Evolutionary conservation across 192 early-diverging fungal species (phyloP).

Genomic region (Umbelopsis sp.): DNA sequence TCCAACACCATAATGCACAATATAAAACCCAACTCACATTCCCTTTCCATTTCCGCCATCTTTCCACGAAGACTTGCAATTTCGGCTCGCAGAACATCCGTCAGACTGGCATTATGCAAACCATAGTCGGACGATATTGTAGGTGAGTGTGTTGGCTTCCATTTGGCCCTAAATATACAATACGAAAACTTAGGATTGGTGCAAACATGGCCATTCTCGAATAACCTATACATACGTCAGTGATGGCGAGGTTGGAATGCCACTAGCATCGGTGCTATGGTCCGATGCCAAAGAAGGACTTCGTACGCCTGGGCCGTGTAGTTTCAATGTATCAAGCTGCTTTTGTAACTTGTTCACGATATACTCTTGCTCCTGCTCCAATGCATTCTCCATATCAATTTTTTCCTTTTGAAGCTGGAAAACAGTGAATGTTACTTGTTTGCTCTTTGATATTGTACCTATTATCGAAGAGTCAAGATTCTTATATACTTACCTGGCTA

Average conservation of each 20-base stretch:
- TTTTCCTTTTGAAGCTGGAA: constrained; percentile 82
- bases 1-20: neutral
- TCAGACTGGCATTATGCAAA: constrained; percentile 21
- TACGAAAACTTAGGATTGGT: no score
- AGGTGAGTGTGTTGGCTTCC: constrained; percentile 29
- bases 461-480: no score
- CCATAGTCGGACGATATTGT: constrained; percentile 9
- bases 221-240: constrained; percentile 5
- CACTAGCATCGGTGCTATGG: constrained; percentile 10
- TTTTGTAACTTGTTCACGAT: constrained; percentile 89
- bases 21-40: constrained; percentile 28
- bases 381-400: constrained; percentile 83
- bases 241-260: constrained; percentile 23
- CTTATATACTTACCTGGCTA: constrained; percentile 42
- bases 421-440: neutral
- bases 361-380: constrained; percentile 93
- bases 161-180: constrained; percentile 26
- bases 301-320: constrained; percentile 35
- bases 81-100: constrained; percentile 33
- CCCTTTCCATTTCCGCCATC: constrained; percentile 39
- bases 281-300: constrained; percentile 7
- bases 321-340: constrained; percentile 63
- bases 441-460: neutral
- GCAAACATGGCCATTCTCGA: no score
- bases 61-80: constrained; percentile 26